Conservation (phyloP, 768 basidiomycete genomes). For the Hortiboletus campestris region DNA sequence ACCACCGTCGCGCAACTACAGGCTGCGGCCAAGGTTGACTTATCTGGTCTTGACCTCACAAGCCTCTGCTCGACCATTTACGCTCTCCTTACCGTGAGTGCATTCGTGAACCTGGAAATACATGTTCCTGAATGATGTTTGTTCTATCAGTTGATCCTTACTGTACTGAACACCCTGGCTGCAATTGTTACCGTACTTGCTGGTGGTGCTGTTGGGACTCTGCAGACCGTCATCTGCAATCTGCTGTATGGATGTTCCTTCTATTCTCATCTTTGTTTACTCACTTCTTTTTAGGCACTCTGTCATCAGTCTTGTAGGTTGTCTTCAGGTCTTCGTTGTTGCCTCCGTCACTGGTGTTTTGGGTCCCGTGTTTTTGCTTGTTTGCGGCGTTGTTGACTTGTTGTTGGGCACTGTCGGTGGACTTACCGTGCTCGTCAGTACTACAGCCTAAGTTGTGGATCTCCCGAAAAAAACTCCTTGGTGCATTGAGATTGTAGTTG, state of each 20-base stretch:
- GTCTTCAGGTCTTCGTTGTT: conserved; percentile 2
- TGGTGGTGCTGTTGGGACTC: neutral
- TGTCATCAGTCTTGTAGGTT: neutral
- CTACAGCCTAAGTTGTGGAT: neutral
- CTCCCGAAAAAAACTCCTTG: neutral
- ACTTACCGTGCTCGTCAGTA: neutral
- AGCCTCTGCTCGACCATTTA: neutral
- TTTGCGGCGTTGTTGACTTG: neutral
- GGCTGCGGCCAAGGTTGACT: neutral
- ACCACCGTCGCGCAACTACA: neutral
- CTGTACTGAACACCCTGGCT: neutral
- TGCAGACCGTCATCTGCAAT: neutral
- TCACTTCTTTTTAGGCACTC: neutral
- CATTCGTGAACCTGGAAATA: too few relatives aligned
- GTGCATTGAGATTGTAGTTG: conserved; percentile 4
- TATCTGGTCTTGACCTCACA: neutral
- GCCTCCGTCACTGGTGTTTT: neutral
- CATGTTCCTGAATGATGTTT: neutral
- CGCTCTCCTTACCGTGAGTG: conserved; percentile 5
- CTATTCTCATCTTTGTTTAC: neutral
- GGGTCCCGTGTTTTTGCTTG: neutral
- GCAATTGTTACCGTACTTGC: neutral
- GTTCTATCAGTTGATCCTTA: neutral
- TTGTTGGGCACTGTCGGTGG: neutral
- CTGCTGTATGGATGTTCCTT: neutral